Base-by-base conservation (phyloP, 163 green algal species). In the Prototheca cutis region DNA sequence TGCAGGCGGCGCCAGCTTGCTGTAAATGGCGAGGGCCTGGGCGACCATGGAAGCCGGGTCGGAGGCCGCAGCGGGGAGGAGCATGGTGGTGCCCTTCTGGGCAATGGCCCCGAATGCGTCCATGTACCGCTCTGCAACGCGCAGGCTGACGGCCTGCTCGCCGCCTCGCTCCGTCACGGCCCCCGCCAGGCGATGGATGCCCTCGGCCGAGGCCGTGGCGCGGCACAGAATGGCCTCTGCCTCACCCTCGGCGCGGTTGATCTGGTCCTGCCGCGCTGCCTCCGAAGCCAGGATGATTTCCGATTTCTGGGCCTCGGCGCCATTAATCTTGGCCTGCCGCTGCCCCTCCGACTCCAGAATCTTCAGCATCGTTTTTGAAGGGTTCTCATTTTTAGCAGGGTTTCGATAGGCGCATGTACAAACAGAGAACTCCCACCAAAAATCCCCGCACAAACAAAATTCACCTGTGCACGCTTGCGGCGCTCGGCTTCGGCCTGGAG, bases 401-500 rank as follows among this genome's bases (percentile, higher is more conserved):
- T n/a, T n/a, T n/a, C n/a, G n/a, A n/a, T n/a, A n/a, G n/a, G n/a
- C n/a, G n/a, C n/a, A n/a, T n/a, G n/a, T n/a, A n/a, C n/a, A n/a
- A n/a, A n/a, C n/a, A n/a, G n/a, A n/a, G n/a, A n/a, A n/a, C n/a
- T n/a, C n/a, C n/a, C n/a, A n/a, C n/a, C n/a, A n/a, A n/a, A n/a
- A n/a, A n/a, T n/a, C n/a, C n/a, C n/a, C n/a, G n/a, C n/a, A n/a
- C n/a, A n/a, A n/a, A n/a, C n/a, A n/a, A n/a, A 5, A 52, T 25
- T 23, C 55, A 60, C 61, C 55, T 55, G 71, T 3, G 91, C 91
- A 17, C 91, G 80, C 72, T 96, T 96, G 49, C 86, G 83, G 2
- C 91, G 76, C 76, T 96, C 90, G 10, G 89, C 89, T 74, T 96
- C 90, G 1, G 90, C 90, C 70, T 96, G 91, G 58, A 97, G 78